Percentiles rank a stretch among this genome's conserved stretches.
phyloP scores from a whole-genome alignment of 140 eudicot species.

The Senecio squalidus region DNA sequence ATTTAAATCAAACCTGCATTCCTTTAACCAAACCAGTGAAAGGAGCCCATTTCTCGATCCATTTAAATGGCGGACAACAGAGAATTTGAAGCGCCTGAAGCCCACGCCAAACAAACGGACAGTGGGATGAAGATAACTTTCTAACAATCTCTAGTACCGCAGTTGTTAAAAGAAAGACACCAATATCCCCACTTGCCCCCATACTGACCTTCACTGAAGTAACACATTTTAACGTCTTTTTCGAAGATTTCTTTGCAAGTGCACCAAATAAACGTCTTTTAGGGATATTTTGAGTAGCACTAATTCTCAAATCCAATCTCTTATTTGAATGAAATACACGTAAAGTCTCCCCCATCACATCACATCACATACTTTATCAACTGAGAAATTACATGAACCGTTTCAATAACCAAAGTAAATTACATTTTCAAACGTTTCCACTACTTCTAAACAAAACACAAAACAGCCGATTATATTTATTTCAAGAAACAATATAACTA shows the following conservation, averaged over 20 bases:
- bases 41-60: conserved; percentile 68
- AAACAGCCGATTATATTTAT: neutral
- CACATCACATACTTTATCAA: conserved; percentile 18
- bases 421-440: conserved; percentile 9
- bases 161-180: conserved; percentile 42
- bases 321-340: conserved; percentile 26
- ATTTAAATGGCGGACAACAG: conserved; percentile 56
- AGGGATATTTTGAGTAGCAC: conserved; percentile 25
- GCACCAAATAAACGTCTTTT: conserved; percentile 38
- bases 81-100: conserved; percentile 65
- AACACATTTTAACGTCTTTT: conserved; percentile 40
- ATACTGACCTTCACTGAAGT: conserved; percentile 41
- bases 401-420: neutral
- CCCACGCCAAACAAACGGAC: conserved; percentile 65
- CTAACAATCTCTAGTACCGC: conserved; percentile 62
- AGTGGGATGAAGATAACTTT: conserved; percentile 54
- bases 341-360: conserved; percentile 39
- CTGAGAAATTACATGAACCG: conserved; percentile 9
- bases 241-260: conserved; percentile 33
- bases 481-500: neutral
- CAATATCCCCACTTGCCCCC: conserved; percentile 37
- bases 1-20: conserved; percentile 51
- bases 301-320: conserved; percentile 30
- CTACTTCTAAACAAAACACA: neutral
- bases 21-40: conserved; percentile 39